Conservation (phyloP, 495 filamentous ascomycete genomes). For the Amniculicola lignicola region DNA sequence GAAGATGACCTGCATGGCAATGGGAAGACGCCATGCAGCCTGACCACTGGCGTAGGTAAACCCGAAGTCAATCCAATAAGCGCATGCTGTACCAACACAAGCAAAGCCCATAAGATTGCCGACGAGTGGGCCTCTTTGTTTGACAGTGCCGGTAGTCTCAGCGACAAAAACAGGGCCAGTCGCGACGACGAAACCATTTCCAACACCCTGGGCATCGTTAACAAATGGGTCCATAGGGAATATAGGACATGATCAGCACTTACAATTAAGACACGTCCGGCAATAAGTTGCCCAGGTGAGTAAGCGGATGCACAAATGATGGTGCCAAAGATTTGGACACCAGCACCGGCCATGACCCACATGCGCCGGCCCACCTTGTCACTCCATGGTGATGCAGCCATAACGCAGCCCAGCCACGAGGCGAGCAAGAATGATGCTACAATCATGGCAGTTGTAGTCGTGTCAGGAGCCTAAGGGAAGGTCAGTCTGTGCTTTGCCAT, state of each 20-base stretch:
- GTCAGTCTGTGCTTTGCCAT: neutral
- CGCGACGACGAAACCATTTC: slow-evolving; percentile 13
- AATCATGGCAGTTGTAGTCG: slow-evolving; percentile 17
- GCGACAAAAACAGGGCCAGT: slow-evolving; percentile 16
- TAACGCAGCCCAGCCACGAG: slow-evolving; percentile 21
- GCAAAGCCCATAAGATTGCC: slow-evolving; percentile 7
- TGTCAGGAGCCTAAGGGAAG: slow-evolving; percentile 1
- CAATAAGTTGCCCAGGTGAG: slow-evolving; percentile 18
- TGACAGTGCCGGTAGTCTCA: slow-evolving; percentile 6
- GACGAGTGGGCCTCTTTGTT: slow-evolving; percentile 11
- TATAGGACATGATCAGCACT: neutral
- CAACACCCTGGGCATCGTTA: slow-evolving; percentile 10
- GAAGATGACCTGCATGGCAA: slow-evolving; percentile 36
- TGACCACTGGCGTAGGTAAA: slow-evolving; percentile 32
- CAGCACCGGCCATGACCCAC: slow-evolving; percentile 9
- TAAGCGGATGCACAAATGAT: slow-evolving; percentile 17
- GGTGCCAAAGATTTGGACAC: slow-evolving; percentile 16
- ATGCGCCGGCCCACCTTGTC: slow-evolving; percentile 7
- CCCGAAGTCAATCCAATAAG: slow-evolving; percentile 29
- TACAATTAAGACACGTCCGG: slow-evolving; percentile 17
- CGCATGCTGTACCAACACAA: slow-evolving; percentile 6
- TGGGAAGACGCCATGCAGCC: slow-evolving; percentile 37
- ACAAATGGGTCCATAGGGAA: neutral
- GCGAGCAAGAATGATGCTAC: slow-evolving; percentile 17
- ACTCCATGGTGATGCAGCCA: slow-evolving; percentile 9